Evolutionary conservation across 2,329 filamentous ascomycete genomes (phyloP).

Genomic region (Oidium heveae): DNA sequence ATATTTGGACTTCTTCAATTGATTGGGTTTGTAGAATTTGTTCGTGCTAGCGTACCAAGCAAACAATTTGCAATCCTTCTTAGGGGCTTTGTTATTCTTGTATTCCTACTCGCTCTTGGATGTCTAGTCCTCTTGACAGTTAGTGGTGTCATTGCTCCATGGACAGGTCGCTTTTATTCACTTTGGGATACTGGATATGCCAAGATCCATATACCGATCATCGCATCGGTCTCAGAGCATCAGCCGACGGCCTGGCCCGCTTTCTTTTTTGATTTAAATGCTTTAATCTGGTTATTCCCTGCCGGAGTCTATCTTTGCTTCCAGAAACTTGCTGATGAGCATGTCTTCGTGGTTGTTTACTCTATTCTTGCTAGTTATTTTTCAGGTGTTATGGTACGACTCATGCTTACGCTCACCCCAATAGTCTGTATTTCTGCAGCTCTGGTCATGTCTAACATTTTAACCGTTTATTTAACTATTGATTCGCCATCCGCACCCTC

Average conservation of each 20-base stretch:
- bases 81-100: slow-evolving; percentile 43
- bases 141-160: slow-evolving; percentile 79
- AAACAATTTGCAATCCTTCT: slow-evolving; percentile 89
- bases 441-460: slow-evolving; percentile 61
- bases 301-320: slow-evolving; percentile 97
- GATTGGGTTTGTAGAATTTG: slow-evolving; percentile 73
- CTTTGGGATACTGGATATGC: slow-evolving; percentile 97
- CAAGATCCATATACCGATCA: slow-evolving; percentile 98
- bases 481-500: slow-evolving; percentile 24
- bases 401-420: slow-evolving; percentile 93
- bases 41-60: slow-evolving; percentile 67
- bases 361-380: slow-evolving; percentile 95
- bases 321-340: slow-evolving; percentile 77
- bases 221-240: slow-evolving; percentile 97
- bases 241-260: slow-evolving; percentile 97
- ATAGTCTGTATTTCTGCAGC: slow-evolving; percentile 89
- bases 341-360: slow-evolving; percentile 95
- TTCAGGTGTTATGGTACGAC: slow-evolving; percentile 93
- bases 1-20: slow-evolving; percentile 92
- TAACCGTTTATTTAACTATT: slow-evolving; percentile 60
- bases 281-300: slow-evolving; percentile 97
- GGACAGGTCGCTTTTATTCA: slow-evolving; percentile 97
- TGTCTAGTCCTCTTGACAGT: slow-evolving; percentile 72
- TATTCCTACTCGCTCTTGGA: slow-evolving; percentile 48
- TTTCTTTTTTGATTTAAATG: slow-evolving; percentile 96